Conservation (phyloP, 2,329 filamentous ascomycete genomes). For the Drechmeria coniospora region DNA sequence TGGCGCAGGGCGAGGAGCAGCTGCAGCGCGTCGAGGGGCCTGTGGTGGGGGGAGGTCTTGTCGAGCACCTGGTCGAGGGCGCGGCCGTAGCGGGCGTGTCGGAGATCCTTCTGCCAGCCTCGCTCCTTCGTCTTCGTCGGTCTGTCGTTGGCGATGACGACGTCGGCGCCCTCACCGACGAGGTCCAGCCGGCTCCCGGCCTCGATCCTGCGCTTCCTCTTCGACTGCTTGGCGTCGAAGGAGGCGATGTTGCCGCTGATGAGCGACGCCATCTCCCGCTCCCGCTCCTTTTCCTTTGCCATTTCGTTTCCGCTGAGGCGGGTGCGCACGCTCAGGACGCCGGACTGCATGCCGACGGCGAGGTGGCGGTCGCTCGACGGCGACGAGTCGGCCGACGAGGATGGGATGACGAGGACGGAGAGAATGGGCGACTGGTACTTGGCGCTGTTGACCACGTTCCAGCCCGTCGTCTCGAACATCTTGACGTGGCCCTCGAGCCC, state of each 20-base stretch:
- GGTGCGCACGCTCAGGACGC: conserved; percentile 79
- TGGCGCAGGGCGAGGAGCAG: conserved; percentile 75
- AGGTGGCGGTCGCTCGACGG: conserved; percentile 74
- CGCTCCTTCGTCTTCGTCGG: conserved; percentile 44
- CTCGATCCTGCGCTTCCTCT: conserved; percentile 44
- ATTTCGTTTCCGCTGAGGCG: conserved; percentile 76
- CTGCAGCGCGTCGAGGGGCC: conserved; percentile 52
- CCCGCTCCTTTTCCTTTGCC: conserved; percentile 55
- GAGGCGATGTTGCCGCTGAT: conserved; percentile 63
- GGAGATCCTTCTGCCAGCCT: conserved; percentile 67
- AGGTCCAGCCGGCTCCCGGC: conserved; percentile 51
- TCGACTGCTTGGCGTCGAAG: conserved; percentile 56
- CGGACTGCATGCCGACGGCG: conserved; percentile 87
- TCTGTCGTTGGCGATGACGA: conserved; percentile 66
- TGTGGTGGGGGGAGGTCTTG: conserved; percentile 32
- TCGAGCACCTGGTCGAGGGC: conserved; percentile 70
- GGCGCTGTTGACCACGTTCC: conserved; percentile 89
- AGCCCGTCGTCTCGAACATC: conserved; percentile 82
- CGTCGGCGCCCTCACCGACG: conserved; percentile 70
- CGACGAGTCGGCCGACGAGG: conserved; percentile 12
- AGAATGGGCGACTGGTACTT: conserved; percentile 91
- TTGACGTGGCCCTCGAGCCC: conserved; percentile 93
- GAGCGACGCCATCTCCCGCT: conserved; percentile 73
- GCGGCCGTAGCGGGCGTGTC: conserved; percentile 58
- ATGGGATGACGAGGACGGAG: conserved; percentile 58